Evolutionary conservation across 352 stramenopile genomes (phyloP), one percentile per base, ranked within the genome.

Genomic region (Phytophthora hybrid): DNA sequence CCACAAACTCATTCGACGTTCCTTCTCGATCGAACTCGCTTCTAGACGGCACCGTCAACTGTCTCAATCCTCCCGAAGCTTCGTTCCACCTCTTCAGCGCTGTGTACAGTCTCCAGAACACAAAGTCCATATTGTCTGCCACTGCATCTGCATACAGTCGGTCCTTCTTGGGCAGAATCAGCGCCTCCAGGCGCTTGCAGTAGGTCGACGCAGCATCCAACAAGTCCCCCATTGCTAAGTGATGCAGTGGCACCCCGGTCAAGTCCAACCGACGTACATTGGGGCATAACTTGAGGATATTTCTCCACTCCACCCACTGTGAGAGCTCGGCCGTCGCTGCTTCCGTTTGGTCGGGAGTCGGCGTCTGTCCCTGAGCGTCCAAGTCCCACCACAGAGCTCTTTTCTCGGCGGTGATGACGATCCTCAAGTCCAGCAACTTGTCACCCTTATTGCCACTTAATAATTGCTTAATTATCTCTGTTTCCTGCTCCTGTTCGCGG

Each of bases 221-320:
- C 41, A 85, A 51, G n/a, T 87, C 69, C 5, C 71, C 66, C 37
- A 87, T 64, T 8, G 76, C 64, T n/a, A 77, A 77, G 44, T 87
- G 76, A 51, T 88, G 71, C 52, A 90, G 60, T 2, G 79, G 83
- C 1, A 86, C 69, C 0, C 59, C 64, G 0, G 74, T 74, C 26
- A 91, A 77, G 32, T 91, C 83, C 32, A 91, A 60, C 9, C 83
- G 66, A 6, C 60, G 64, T 7, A 91, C 4, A 57, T 84, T 80
- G 2, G 81, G 78, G 32, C 78, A 79, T 13, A 73, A 53, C 57
- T 60, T 34, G 0, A 90, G 59, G 34, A 88, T 46, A 21, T 69
- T 53, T 8, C 59, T 59, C 83, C 83, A 90, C 62, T 90, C 79
- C 34, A 84, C 59, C 68, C 74, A 83, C 29, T 88, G 73, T n/a